Evolutionary conservation across 176 grass and related monocot species (phyloP), one percentile per base, ranked within the genome.

Genomic region (Eragrostis curvula): DNA sequence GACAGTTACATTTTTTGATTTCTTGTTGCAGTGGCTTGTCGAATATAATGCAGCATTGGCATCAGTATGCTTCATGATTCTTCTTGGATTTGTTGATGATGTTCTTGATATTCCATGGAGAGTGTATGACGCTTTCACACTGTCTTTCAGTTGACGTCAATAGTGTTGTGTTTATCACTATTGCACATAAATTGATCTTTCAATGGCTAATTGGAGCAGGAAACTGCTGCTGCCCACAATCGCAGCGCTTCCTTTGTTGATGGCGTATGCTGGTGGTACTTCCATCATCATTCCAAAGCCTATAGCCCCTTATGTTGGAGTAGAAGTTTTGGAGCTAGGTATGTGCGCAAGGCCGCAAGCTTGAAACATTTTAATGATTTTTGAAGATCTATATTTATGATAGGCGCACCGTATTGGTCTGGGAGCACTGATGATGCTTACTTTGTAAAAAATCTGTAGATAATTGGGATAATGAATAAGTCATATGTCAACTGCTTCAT

Each of bases 261-360:
- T 99, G 89, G 96, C 96, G n/a, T 99, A 99, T 90, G 96, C 96
- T 86, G 96, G 96, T 82, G 92, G 94, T 67, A 99, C 96, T 86
- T 88, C 87, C 63, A 94, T 99, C 49, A 96, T 84, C 71, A 92
- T 99, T 87, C 93, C 96, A 42, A 99, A 99, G 82, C 96, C 96
- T 66, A 81, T 99, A 77, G 58, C 89, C 57, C 74, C 80, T 27
- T 99, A 94, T 89, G 80, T 99, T 82, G 96, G 93, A 70, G 51
- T 90, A 78, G 79, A 91, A 77, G 89, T 99, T 93, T 81, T 99
- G 44, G 93, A 99, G 72, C 74, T 99, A 81, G 96, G 96, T 99
- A 88, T 85, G 66, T 71, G 17, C 8, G 64, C 12, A 36, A 36
- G 32, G 32, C 32, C 32, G 32, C 4, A 57, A 46, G 66, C 81